A percentile compares a stretch with the other conserved stretches of the same genome.
Conservation (phyloP, 2,329 filamentous ascomycete genomes). For the Paracorniculantispora psalliotae region DNA sequence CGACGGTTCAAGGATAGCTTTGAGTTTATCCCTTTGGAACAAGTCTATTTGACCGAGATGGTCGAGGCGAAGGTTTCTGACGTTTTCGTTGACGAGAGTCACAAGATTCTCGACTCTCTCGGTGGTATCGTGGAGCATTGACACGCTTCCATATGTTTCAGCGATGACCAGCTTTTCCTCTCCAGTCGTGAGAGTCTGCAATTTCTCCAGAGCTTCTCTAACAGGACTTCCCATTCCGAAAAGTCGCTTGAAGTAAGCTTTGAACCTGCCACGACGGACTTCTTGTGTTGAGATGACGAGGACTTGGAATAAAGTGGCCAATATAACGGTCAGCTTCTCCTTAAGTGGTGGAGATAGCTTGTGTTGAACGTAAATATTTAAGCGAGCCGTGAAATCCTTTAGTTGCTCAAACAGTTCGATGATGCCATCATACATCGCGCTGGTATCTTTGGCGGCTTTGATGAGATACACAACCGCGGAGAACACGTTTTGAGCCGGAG, state of each 20-base stretch:
- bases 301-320: slow-evolving; percentile 40
- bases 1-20: slow-evolving; percentile 36
- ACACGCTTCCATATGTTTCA: slow-evolving; percentile 36
- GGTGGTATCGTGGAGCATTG: slow-evolving; percentile 30
- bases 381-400: slow-evolving; percentile 37
- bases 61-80: slow-evolving; percentile 30
- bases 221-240: slow-evolving; percentile 37
- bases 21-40: slow-evolving; percentile 33
- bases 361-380: slow-evolving; percentile 37
- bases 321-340: slow-evolving; percentile 36
- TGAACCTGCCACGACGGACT: slow-evolving; percentile 36
- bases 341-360: slow-evolving; percentile 33
- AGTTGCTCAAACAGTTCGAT: slow-evolving; percentile 38
- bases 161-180: slow-evolving; percentile 40
- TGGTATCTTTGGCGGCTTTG: slow-evolving; percentile 40
- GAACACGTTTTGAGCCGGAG: slow-evolving; percentile 37
- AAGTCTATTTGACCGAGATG: slow-evolving; percentile 28
- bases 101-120: slow-evolving; percentile 32
- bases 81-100: slow-evolving; percentile 30
- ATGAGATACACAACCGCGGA: slow-evolving; percentile 39
- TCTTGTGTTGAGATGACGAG: slow-evolving; percentile 39
- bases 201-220: slow-evolving; percentile 33
- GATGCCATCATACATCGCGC: slow-evolving; percentile 40
- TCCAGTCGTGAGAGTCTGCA: slow-evolving; percentile 36
- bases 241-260: slow-evolving; percentile 36